These are phyloP conservation scores for Selaginella tamariscina DNA, from an alignment of 75 land plant genomes.

Conservation along the genomic window DNA sequence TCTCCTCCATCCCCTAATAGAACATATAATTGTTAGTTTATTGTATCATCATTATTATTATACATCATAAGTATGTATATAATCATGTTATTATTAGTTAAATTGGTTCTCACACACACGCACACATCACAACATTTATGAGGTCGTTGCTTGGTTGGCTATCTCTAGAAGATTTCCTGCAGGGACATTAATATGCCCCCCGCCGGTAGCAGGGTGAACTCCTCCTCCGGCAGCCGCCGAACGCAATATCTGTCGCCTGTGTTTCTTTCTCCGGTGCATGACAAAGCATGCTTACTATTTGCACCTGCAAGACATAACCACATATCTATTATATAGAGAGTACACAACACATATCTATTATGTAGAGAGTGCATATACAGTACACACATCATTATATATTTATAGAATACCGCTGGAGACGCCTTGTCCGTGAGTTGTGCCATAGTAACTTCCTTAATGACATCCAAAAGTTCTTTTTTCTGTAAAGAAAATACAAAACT, in stretches of 20 bases:
- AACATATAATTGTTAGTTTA: too few species aligned
- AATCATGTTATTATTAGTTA: too few species aligned
- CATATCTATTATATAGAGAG: too few species aligned
- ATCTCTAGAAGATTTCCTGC: slow-evolving; percentile 75
- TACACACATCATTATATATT: too few species aligned
- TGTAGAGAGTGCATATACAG: too few species aligned
- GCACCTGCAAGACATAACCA: slow-evolving; percentile 42
- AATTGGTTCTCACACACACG: not conserved
- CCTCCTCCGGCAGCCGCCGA: slow-evolving; percentile 98
- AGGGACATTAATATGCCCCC: slow-evolving; percentile 65
- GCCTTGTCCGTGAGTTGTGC: slow-evolving; percentile 78
- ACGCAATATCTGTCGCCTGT: slow-evolving; percentile 72
- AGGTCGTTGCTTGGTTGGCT: slow-evolving; percentile 96
- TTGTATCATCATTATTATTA: too few species aligned
- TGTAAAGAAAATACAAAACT: slow-evolving; percentile 21
- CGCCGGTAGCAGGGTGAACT: slow-evolving; percentile 50
- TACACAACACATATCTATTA: too few species aligned
- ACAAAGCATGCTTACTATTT: slow-evolving; percentile 92
- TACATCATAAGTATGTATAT: too few species aligned
- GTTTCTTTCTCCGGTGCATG: slow-evolving; percentile 77
- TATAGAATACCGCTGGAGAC: slow-evolving; percentile 59
- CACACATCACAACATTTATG: slow-evolving; percentile 37
- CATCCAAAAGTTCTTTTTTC: slow-evolving; percentile 70
- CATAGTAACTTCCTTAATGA: slow-evolving; percentile 80
- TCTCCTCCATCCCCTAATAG: slow-evolving; percentile 74